Percentiles rank a stretch among this genome's conserved stretches.
Conservation (phyloP, 2,329 filamentous ascomycete species). For the Kalaharituber pfeilii region DNA sequence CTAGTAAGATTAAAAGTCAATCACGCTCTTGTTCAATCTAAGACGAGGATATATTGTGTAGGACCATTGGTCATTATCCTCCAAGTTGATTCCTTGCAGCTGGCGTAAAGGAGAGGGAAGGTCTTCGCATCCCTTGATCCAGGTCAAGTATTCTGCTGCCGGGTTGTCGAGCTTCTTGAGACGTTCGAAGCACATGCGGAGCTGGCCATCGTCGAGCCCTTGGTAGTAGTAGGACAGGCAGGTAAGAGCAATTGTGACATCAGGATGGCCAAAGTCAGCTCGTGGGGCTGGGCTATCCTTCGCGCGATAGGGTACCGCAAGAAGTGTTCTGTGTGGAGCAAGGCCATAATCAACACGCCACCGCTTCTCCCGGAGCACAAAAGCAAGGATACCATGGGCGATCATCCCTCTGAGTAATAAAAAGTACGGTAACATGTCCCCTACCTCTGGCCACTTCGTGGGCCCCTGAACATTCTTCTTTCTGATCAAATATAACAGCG, state of each 20-base stretch:
- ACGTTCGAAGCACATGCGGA: slow-evolving; percentile 34
- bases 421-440: slow-evolving; percentile 22
- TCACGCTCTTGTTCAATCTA: slow-evolving; percentile 33
- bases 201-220: slow-evolving; percentile 35
- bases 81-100: slow-evolving; percentile 21
- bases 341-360: slow-evolving; percentile 52
- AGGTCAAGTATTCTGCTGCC: slow-evolving; percentile 37
- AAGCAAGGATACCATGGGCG: slow-evolving; percentile 40
- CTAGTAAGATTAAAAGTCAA: slow-evolving; percentile 48
- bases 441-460: background rate
- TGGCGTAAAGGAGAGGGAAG: slow-evolving; percentile 32
- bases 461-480: background rate
- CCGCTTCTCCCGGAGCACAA: slow-evolving; percentile 40
- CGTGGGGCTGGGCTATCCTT: slow-evolving; percentile 46
- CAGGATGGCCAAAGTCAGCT: slow-evolving; percentile 51
- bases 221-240: slow-evolving; percentile 50
- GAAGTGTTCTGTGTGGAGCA: slow-evolving; percentile 36
- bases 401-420: slow-evolving; percentile 47
- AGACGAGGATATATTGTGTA: slow-evolving; percentile 35
- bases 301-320: slow-evolving; percentile 49
- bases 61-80: slow-evolving; percentile 36
- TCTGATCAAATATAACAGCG: background rate
- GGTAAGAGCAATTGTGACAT: slow-evolving; percentile 48
- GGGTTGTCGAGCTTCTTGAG: slow-evolving; percentile 41
- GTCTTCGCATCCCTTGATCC: slow-evolving; percentile 27